phyloP scores from a whole-genome alignment of 768 basidiomycete species.

The Tricholoma matsutake region DNA sequence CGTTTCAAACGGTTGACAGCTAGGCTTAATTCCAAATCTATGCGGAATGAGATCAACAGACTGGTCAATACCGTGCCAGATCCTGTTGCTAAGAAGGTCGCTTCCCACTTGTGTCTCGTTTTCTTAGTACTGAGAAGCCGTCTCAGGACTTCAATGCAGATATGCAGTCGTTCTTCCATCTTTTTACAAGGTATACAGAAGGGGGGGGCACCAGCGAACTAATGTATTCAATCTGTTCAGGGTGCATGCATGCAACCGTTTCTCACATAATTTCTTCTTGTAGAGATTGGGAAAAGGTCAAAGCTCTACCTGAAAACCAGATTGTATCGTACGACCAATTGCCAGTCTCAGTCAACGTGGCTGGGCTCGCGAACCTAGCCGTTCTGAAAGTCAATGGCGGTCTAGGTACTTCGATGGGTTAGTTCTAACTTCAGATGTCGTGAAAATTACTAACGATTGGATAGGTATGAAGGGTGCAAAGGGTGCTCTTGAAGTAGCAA shows the following conservation, averaged over 20 bases:
- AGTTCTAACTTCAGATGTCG: slow-evolving; percentile 12
- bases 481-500: slow-evolving; percentile 81
- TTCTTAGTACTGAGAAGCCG: slow-evolving; percentile 9
- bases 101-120: neutral
- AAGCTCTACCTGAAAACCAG: slow-evolving; percentile 49
- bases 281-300: slow-evolving; percentile 18
- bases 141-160: slow-evolving; percentile 63
- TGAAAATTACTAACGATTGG: slow-evolving; percentile 30
- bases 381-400: slow-evolving; percentile 81
- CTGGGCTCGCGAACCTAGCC: slow-evolving; percentile 28
- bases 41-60: slow-evolving; percentile 65
- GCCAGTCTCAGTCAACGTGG: slow-evolving; percentile 45
- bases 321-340: slow-evolving; percentile 68
- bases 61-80: slow-evolving; percentile 64
- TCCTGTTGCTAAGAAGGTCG: slow-evolving; percentile 54
- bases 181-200: slow-evolving; percentile 77
- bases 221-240: slow-evolving; percentile 43
- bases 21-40: slow-evolving; percentile 53
- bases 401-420: slow-evolving; percentile 79
- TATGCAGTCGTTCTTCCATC: slow-evolving; percentile 81
- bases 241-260: slow-evolving; percentile 12
- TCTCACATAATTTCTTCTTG: neutral
- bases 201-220: slow-evolving; percentile 66
- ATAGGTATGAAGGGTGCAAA: slow-evolving; percentile 72
- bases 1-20: slow-evolving; percentile 39